Evolutionary conservation across 1,284 basidiomycete genomes (phyloP), one percentile per base, ranked within the genome.

Genomic region (Boletus albobrunnescens): DNA sequence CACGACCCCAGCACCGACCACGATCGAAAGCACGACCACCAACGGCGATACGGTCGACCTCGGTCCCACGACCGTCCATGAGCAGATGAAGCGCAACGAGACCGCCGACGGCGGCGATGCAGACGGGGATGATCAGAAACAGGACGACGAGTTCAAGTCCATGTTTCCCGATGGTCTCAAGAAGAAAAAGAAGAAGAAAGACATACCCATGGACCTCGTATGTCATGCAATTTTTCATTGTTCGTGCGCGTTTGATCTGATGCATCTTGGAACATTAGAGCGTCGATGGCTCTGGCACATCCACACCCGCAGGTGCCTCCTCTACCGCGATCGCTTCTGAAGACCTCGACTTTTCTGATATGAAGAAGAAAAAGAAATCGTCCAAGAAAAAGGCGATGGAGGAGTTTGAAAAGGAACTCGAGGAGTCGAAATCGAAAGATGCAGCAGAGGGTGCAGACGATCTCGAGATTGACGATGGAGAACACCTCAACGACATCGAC

Each of bases 161-260:
- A 86, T 92, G 80, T 92, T 93, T 61, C 66, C 62, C 8, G 89
- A 84, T 6, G 90, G 90, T 61, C 63, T 91, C 63, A 92, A 92
- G 78, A 93, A 93, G 77, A 93, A 92, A 70, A 92, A 91, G 72
- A 91, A 90, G 74, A 91, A 92, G 76, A 91, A 90, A 68, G 88
- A 90, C 51, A 86, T 92, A 46, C 87, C 86, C 5, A 76, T 90
- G 63, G 91, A 93, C 64, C 71, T 91, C 46, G 90, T 89, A 65
- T 57, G 83, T 74, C 27, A 20, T 36, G 7, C n/a, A 1, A 3
- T 20, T 8, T 1, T 27, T 24, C 36, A 19, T 30, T 28, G 14
- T 16, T 10, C 37, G 22, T 41, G 22, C 23, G 20, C 38, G 27
- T 40, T 46, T 47, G 39, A 50, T 51, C 46, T 51, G 11, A 53